Conservation (phyloP, 2,329 filamentous ascomycete species). For the Orbilia quercus region DNA sequence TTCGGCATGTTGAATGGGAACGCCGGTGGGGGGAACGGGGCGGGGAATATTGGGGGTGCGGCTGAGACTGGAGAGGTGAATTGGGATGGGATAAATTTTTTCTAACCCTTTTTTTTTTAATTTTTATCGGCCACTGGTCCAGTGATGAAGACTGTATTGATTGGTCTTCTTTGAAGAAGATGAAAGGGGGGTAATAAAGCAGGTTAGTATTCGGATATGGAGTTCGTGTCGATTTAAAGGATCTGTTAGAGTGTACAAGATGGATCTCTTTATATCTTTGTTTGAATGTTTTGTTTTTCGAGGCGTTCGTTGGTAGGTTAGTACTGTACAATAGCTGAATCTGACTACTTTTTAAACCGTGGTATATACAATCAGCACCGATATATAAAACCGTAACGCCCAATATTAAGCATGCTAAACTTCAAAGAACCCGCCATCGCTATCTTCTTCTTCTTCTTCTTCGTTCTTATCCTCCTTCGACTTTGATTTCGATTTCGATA, state of each 20-base stretch:
- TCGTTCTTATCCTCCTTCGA: constrained; percentile 17
- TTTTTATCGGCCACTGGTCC: no score
- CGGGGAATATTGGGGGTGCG: background rate
- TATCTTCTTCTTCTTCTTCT: constrained; percentile 45
- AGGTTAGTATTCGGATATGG: no score
- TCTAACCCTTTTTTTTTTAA: constrained; percentile 27
- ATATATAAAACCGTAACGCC: constrained; percentile 9
- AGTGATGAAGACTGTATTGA: no score
- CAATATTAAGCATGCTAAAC: constrained; percentile 29
- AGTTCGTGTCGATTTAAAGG: constrained; percentile 20
- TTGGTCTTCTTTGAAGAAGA: no score
- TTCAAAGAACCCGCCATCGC: constrained; percentile 59
- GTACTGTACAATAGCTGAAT: constrained; percentile 37
- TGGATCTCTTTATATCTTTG: constrained; percentile 7
- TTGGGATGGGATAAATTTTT: constrained; percentile 54
- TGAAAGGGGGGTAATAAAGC: no score
- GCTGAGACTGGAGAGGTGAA: constrained; percentile 35
- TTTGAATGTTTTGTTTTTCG: constrained; percentile 10
- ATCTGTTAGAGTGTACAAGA: background rate
- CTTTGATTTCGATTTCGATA: constrained; percentile 11
- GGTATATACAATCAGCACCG: background rate
- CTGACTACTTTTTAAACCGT: background rate
- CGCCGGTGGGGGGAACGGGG: no score
- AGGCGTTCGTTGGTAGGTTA: constrained; percentile 18
- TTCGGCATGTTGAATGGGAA: constrained; percentile 32